Evolutionary conservation across 129 eudicot genomes (phyloP).

Genomic region (Daucus carota): DNA sequence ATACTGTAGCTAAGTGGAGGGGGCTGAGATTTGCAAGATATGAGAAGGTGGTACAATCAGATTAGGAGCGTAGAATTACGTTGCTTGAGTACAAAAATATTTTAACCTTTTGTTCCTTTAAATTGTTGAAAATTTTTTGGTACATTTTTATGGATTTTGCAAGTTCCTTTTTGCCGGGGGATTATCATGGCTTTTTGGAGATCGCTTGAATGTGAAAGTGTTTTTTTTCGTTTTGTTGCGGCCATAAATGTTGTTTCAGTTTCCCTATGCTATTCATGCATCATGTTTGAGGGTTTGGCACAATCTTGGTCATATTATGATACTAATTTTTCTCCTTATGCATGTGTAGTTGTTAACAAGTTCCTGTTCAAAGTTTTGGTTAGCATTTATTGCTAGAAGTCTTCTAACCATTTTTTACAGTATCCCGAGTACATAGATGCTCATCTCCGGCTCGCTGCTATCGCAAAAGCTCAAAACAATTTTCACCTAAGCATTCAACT

Average conservation of each 20-base stretch:
- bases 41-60: background rate
- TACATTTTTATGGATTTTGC: background rate
- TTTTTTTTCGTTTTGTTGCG: background rate
- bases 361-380: slow-evolving; percentile 3
- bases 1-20: background rate
- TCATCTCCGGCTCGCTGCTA: slow-evolving; percentile 91
- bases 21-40: background rate
- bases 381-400: slow-evolving; percentile 2
- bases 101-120: background rate
- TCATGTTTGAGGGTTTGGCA: background rate
- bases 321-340: background rate
- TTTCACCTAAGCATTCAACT: slow-evolving; percentile 75
- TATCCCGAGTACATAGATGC: slow-evolving; percentile 93
- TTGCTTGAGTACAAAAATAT: background rate
- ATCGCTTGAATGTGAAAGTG: background rate
- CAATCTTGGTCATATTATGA: background rate
- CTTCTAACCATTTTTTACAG: slow-evolving; percentile 35
- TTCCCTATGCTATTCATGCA: background rate
- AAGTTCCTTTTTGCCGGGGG: background rate
- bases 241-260: background rate
- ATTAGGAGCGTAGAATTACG: background rate
- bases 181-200: too few relatives aligned
- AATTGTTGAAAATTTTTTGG: background rate
- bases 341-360: background rate
- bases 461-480: slow-evolving; percentile 86